Base-by-base conservation (phyloP, 2,329 filamentous ascomycete species). In the Thermoascus crustaceus region DNA sequence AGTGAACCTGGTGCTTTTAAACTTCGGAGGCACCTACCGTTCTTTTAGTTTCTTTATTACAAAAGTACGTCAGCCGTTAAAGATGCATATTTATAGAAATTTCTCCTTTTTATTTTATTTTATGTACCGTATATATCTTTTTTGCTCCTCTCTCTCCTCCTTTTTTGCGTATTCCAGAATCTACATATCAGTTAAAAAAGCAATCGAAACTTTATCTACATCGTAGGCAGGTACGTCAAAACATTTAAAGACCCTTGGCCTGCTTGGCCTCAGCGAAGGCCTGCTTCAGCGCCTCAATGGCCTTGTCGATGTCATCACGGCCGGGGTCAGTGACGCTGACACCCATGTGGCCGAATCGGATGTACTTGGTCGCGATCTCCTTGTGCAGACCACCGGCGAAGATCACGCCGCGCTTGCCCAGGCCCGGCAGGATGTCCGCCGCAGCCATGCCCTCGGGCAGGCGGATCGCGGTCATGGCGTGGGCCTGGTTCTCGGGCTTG, bases 391-490 rank as follows among this genome's bases (percentile, higher is more conserved):
- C 91, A 40, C 87, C 91, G 16, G 91, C 91, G 58, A 96, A 96
- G 41, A 98, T 77, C 25, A 98, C 84, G 19, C 87, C 87, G 63
- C 83, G 88, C 68, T 84, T 85, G 43, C 85, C 64, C 44, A 98
- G 69, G 56, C 78, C 87, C 8, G 91, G 88, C 35, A 98, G 72
- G 21, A 98, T 71, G 46, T 94, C 85, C 2, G 87, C 75, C 19
- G 83, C 80, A 49, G 81, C 79, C 35, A 96, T 68, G 25, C 74
- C 80, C 42, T 96, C 85, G 2, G 91, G 91, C 37, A 98, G 74
- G 64, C 91, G 95, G 48, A 98, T 91, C 39, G 91, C 89, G 3
- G 91, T 98, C 91, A 98, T 98, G 52, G 85, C 87, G 61, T 94
- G 89, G 26, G 91, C 87, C 67, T 96, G 89, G 63, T 94, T 83